Conservation (phyloP, 116 monocot species). For the Phalaenopsis hybrid region DNA sequence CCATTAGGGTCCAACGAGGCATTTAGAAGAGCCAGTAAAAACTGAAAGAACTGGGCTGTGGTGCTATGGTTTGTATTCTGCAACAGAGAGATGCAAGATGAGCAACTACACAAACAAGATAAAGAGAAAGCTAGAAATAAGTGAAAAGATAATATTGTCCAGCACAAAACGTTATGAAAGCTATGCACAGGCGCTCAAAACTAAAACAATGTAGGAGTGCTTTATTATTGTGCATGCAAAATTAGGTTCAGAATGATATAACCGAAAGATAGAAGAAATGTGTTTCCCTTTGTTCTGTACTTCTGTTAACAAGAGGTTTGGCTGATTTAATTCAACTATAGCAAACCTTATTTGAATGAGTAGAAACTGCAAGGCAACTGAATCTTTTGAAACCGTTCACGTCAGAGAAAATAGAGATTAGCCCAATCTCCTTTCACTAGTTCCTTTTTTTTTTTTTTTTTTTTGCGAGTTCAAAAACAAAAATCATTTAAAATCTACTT, state of each 20-base stretch:
- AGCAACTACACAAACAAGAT: neutral
- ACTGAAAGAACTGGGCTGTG: constrained; percentile 58
- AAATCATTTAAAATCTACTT: no score
- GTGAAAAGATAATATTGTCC: neutral
- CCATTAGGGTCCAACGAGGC: constrained; percentile 40
- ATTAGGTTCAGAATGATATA: neutral
- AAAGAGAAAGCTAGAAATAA: neutral
- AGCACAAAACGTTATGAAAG: neutral
- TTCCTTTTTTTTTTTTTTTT: no score
- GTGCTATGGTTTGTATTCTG: constrained; percentile 53
- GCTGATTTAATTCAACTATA: neutral
- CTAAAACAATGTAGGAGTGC: neutral
- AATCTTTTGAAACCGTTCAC: no score
- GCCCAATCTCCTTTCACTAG: no score
- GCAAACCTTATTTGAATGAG: neutral
- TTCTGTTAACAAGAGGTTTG: neutral
- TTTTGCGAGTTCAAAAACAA: no score
- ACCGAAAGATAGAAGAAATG: neutral
- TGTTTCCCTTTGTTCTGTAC: neutral
- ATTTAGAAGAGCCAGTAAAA: constrained; percentile 63
- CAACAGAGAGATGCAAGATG: constrained; percentile 8
- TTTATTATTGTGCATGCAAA: neutral
- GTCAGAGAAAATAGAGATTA: no score
- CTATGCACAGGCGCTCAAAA: neutral
- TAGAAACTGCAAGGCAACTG: no score